Evolutionary conservation across 805 yeast species (phyloP).

Genomic region (Yarrowia deformans): DNA sequence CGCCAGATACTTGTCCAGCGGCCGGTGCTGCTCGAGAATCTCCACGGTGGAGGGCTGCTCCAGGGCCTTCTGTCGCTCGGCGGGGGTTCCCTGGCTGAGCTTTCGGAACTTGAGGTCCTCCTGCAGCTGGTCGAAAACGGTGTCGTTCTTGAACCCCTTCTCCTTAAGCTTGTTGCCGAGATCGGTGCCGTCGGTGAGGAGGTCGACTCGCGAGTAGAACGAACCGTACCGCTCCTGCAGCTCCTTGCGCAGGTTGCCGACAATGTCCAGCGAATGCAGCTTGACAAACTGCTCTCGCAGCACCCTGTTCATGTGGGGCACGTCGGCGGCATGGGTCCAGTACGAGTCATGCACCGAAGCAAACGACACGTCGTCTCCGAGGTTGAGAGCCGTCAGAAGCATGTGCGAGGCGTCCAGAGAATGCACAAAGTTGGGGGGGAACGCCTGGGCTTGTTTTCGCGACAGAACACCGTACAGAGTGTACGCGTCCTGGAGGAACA

Average conservation of each 20-base stretch:
- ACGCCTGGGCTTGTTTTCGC: conserved; percentile 88
- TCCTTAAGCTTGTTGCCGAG: not conserved
- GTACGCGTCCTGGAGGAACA: conserved; percentile 88
- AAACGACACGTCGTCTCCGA: conserved; percentile 63
- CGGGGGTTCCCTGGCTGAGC: not conserved
- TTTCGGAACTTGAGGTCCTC: conserved; percentile 5
- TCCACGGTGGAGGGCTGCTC: not conserved
- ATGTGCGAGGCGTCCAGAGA: conserved; percentile 97
- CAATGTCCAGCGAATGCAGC: conserved; percentile 76
- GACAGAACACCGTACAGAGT: conserved; percentile 81
- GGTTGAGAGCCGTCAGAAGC: conserved; percentile 80
- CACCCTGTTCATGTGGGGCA: conserved; percentile 70
- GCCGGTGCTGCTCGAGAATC: conserved; percentile 8
- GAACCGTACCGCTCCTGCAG: conserved; percentile 81
- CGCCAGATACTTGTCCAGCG: conserved; percentile 22
- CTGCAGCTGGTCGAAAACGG: conserved; percentile 9
- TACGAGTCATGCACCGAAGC: conserved; percentile 98
- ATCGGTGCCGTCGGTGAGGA: not conserved
- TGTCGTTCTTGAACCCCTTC: not conserved
- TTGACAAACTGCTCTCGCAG: conserved; percentile 81
- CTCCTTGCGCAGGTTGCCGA: conserved; percentile 74
- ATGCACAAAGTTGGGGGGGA: conserved; percentile 95
- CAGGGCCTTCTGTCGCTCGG: not conserved
- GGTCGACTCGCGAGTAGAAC: conserved; percentile 50
- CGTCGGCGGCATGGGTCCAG: conserved; percentile 95